Evolutionary conservation across 805 yeast species (phyloP).

Genomic region (Ogataea degrootiae): DNA sequence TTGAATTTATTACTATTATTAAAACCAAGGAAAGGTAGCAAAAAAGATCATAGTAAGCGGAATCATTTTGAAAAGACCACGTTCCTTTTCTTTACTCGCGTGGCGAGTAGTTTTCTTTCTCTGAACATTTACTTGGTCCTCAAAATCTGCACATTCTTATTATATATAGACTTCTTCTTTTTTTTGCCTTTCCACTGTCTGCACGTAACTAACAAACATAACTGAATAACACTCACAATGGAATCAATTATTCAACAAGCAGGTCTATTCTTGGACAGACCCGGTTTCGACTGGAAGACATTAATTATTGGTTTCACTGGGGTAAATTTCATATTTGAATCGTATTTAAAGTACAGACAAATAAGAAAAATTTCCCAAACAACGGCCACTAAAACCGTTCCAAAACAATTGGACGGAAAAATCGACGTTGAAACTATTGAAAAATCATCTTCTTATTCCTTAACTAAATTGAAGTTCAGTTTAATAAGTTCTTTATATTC

Average conservation of each 20-base stretch:
- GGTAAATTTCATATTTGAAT: slow-evolving; percentile 71
- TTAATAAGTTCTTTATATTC: slow-evolving; percentile 49
- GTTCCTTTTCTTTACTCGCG: too few relatives aligned
- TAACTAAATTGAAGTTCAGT: slow-evolving; percentile 71
- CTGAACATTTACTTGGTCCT: too few relatives aligned
- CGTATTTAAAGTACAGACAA: slow-evolving; percentile 73
- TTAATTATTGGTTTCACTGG: slow-evolving; percentile 70
- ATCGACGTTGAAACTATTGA: slow-evolving; percentile 69
- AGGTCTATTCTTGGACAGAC: slow-evolving; percentile 54
- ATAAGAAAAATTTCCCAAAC: slow-evolving; percentile 52
- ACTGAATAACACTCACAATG: slow-evolving; percentile 8
- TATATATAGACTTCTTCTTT: too few relatives aligned
- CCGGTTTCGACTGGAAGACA: slow-evolving; percentile 75
- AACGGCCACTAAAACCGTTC: slow-evolving; percentile 40
- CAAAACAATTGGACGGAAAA: slow-evolving; percentile 62
- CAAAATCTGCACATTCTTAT: too few relatives aligned
- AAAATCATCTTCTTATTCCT: slow-evolving; percentile 73
- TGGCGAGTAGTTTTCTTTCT: too few relatives aligned
- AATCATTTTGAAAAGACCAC: too few relatives aligned
- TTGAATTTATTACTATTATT: slow-evolving; percentile 3
- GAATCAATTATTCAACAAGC: slow-evolving; percentile 31
- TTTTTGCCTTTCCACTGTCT: too few relatives aligned
- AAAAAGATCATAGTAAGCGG: neutral
- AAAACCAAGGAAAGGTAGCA: too few relatives aligned
- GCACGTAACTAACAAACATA: too few relatives aligned